phyloP scores from a whole-genome alignment of 1,139 yeast species.

The Debaryomyces udenii region DNA sequence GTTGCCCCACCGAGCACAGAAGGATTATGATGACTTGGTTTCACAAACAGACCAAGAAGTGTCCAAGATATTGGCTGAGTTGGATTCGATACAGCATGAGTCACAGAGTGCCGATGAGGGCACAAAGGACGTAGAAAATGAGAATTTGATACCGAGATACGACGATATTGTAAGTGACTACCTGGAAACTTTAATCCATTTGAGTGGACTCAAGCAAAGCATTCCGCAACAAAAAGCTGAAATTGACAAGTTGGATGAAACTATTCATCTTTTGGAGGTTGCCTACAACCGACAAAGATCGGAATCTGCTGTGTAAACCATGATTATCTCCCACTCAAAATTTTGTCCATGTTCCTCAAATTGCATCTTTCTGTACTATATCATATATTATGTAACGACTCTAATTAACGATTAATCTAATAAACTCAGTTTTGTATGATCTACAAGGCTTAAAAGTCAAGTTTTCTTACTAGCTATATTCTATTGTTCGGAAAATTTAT shows the following conservation, averaged over 20 bases:
- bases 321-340: not conserved
- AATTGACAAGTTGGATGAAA: constrained; percentile 33
- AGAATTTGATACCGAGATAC: constrained; percentile 13
- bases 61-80: constrained; percentile 25
- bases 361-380: constrained; percentile 8
- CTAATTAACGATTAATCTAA: constrained; percentile 1
- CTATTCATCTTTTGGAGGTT: constrained; percentile 34
- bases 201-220: constrained; percentile 29
- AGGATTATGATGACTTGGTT: constrained; percentile 33
- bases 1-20: constrained; percentile 46
- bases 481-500: constrained; percentile 2
- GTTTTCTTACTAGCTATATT: not conserved
- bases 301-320: constrained; percentile 6
- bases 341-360: not conserved
- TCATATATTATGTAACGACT: constrained; percentile 3
- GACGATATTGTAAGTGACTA: constrained; percentile 30
- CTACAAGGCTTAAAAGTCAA: not conserved
- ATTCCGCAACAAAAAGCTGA: constrained; percentile 39
- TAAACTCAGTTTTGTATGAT: constrained; percentile 2
- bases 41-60: constrained; percentile 36
- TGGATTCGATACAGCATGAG: constrained; percentile 19
- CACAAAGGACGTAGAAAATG: constrained; percentile 18
- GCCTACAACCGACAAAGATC: constrained; percentile 18
- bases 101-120: constrained; percentile 17
- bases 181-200: constrained; percentile 26